Conservation (phyloP, 495 filamentous ascomycete species). For the Hyaloscypha hepaticicola region DNA sequence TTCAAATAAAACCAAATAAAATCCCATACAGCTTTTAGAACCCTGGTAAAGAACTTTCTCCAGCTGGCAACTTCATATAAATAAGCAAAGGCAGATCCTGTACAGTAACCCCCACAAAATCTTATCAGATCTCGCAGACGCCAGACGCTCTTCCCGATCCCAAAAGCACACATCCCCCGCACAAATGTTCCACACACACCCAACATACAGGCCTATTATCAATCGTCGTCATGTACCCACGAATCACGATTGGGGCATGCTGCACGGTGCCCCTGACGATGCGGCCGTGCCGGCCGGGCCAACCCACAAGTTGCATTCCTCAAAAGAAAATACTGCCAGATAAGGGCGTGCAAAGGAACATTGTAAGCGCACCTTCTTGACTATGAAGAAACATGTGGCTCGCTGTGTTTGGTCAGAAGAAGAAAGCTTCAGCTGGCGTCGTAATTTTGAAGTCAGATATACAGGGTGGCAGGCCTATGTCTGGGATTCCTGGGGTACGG, state of each 20-base stretch:
- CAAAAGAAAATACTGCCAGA: constrained; percentile 4
- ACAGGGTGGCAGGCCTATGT: not conserved
- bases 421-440: not conserved
- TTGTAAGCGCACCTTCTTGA: not conserved
- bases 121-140: not conserved
- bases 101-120: not conserved
- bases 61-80: too few relatives aligned
- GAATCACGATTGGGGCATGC: not conserved
- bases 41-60: too few relatives aligned
- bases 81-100: too few relatives aligned
- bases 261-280: not conserved
- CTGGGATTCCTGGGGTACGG: not conserved
- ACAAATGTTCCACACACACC: too few relatives aligned
- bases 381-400: not conserved
- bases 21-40: too few relatives aligned
- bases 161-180: too few relatives aligned
- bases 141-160: too few relatives aligned
- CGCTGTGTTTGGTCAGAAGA: not conserved
- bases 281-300: not conserved
- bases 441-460: not conserved
- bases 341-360: constrained; percentile 1
- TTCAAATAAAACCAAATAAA: too few relatives aligned
- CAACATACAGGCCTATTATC: not conserved
- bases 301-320: not conserved
- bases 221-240: not conserved